phyloP scores from a whole-genome alignment of 371 early-diverging fungal genomes.

The Mortierella sp. region DNA sequence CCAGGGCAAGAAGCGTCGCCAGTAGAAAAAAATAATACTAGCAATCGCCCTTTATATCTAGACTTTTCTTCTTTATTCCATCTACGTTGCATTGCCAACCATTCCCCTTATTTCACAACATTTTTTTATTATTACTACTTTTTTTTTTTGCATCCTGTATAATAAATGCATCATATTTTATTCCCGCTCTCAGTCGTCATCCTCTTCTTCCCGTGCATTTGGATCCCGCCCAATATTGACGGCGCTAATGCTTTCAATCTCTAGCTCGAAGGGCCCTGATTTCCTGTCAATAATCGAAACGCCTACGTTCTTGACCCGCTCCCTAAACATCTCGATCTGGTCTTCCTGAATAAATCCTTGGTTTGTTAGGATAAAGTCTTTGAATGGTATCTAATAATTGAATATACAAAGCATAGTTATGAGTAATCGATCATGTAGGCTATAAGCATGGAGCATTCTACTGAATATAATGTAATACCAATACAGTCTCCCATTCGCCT shows the following conservation, averaged over 20 bases:
- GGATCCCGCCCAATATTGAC: slow-evolving; percentile 65
- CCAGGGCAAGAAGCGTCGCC: slow-evolving; percentile 57
- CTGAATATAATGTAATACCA: slow-evolving; percentile 64
- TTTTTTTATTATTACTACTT: neutral
- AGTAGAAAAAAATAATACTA: slow-evolving; percentile 17
- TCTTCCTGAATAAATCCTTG: slow-evolving; percentile 88
- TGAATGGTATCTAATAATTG: slow-evolving; percentile 83
- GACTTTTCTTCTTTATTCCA: slow-evolving; percentile 9
- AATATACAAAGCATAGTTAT: neutral
- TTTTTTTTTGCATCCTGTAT: slow-evolving; percentile 18
- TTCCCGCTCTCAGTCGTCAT: slow-evolving; percentile 10
- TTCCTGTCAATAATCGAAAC: slow-evolving; percentile 86
- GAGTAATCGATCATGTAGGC: neutral
- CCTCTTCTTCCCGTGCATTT: slow-evolving; percentile 18
- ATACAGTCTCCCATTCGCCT: slow-evolving; percentile 91
- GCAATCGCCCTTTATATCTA: neutral
- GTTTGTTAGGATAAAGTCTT: slow-evolving; percentile 91
- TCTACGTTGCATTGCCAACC: slow-evolving; percentile 1
- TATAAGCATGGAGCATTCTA: neutral
- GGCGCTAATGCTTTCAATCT: slow-evolving; percentile 91
- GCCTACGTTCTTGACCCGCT: slow-evolving; percentile 90
- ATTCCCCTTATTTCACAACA: neutral
- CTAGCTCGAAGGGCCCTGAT: slow-evolving; percentile 89
- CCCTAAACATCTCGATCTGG: slow-evolving; percentile 87
- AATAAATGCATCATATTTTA: slow-evolving; percentile 19